Evolutionary conservation across 805 yeast genomes (phyloP).

Genomic region (Spathaspora boniae): DNA sequence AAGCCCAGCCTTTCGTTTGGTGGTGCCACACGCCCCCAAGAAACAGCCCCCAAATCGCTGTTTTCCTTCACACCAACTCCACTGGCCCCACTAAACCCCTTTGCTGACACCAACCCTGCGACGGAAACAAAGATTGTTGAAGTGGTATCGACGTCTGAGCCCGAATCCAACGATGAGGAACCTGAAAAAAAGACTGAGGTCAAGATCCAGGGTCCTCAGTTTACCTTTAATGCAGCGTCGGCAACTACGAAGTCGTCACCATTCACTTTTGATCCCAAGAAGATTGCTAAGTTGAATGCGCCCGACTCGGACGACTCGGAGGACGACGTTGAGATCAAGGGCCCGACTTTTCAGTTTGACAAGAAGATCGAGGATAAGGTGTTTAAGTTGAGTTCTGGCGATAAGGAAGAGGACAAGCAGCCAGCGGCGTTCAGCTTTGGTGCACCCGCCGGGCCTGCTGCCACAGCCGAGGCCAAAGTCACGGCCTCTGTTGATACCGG

Average conservation of each 20-base stretch:
- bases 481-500: slow-evolving; percentile 16
- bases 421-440: background rate
- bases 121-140: background rate
- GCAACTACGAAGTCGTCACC: slow-evolving; percentile 33
- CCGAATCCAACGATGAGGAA: slow-evolving; percentile 25
- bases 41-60: background rate
- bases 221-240: slow-evolving; percentile 24
- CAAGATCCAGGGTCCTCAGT: slow-evolving; percentile 35
- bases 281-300: slow-evolving; percentile 17
- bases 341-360: slow-evolving; percentile 59
- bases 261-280: slow-evolving; percentile 35
- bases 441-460: too few relatives aligned
- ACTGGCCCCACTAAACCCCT: background rate
- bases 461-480: slow-evolving; percentile 9
- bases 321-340: slow-evolving; percentile 64
- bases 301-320: slow-evolving; percentile 49
- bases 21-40: background rate
- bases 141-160: slow-evolving; percentile 15
- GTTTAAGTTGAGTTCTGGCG: slow-evolving; percentile 18
- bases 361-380: slow-evolving; percentile 35
- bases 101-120: too few relatives aligned
- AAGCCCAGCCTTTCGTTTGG: too few relatives aligned
- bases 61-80: background rate
- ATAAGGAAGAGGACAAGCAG: slow-evolving; percentile 7
- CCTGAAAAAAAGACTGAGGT: slow-evolving; percentile 24